These are phyloP conservation scores for Fragaria iinumae DNA, from an alignment of 306 rosid species.

Conservation along the genomic window DNA sequence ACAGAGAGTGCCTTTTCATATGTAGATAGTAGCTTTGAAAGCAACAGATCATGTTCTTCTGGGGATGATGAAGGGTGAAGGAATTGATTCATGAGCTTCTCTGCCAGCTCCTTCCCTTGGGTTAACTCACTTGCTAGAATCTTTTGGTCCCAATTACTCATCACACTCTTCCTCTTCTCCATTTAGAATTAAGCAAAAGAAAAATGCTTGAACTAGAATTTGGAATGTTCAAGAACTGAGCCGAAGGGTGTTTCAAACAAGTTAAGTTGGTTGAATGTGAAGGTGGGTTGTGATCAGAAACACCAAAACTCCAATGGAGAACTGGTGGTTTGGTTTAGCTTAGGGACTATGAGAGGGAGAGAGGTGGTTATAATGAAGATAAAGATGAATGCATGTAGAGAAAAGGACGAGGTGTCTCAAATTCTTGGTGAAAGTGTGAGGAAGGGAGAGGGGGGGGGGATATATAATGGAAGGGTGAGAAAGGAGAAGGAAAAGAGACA, in stretches of 20 bases:
- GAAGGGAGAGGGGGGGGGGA: constrained; percentile 33
- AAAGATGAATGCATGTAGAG: constrained; percentile 45
- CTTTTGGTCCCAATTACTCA: constrained; percentile 36
- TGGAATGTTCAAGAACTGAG: neutral
- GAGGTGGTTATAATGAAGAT: constrained; percentile 35
- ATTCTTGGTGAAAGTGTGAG: constrained; percentile 41
- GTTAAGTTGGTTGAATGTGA: neutral
- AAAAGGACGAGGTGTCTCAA: neutral
- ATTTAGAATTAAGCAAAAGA: constrained; percentile 2
- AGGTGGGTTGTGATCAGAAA: constrained; percentile 1
- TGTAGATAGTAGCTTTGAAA: constrained; percentile 50
- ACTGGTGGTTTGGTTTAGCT: neutral
- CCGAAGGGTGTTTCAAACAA: neutral
- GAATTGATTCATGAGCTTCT: constrained; percentile 45
- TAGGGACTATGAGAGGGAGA: neutral
- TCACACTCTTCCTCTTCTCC: constrained; percentile 31
- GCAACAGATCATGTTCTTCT: constrained; percentile 36
- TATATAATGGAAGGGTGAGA: constrained; percentile 30
- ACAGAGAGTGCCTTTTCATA: constrained; percentile 53
- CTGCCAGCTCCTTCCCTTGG: constrained; percentile 61
- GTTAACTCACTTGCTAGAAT: constrained; percentile 47
- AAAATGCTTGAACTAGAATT: neutral
- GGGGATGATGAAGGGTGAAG: constrained; percentile 38
- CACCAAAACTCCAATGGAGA: neutral
- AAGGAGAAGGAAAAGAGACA: constrained; percentile 36